Percentiles rank a stretch among this genome's conserved stretches.
phyloP scores from a whole-genome alignment of 2,329 filamentous ascomycete genomes.

The Eurotiales sp. region DNA sequence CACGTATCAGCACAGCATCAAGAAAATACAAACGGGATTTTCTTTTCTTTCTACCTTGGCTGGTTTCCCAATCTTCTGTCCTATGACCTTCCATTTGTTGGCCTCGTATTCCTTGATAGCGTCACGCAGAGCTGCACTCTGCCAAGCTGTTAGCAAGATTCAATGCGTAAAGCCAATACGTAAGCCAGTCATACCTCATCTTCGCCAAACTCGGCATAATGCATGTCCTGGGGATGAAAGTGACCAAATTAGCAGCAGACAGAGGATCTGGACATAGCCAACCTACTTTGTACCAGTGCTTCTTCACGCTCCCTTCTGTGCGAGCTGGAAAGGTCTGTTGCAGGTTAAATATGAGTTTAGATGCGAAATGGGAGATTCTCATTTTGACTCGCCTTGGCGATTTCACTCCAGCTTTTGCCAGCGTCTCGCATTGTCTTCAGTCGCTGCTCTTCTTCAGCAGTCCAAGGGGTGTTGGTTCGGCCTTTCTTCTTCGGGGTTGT shows the following conservation, averaged over 20 bases:
- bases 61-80: constrained; percentile 93
- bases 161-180: constrained; percentile 18
- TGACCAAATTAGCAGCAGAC: too few relatives aligned
- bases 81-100: constrained; percentile 98
- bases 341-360: constrained; percentile 7
- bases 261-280: too few relatives aligned
- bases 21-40: constrained; percentile 3
- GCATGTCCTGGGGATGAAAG: constrained; percentile 69
- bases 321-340: constrained; percentile 79
- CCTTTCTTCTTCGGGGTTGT: constrained; percentile 68
- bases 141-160: constrained; percentile 8
- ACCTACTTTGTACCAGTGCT: constrained; percentile 96
- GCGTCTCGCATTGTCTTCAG: constrained; percentile 92
- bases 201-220: constrained; percentile 97
- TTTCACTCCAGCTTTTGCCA: constrained; percentile 94
- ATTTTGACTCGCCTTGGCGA: constrained; percentile 91
- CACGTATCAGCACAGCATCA: constrained; percentile 23
- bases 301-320: constrained; percentile 97
- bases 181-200: constrained; percentile 68
- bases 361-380: not conserved
- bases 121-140: constrained; percentile 62
- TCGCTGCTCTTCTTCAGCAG: constrained; percentile 84
- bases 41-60: constrained; percentile 66
- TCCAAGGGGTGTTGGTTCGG: constrained; percentile 98
- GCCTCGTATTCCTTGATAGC: constrained; percentile 99